A percentile compares a stretch with the other conserved stretches of the same genome.
phyloP scores from a whole-genome alignment of 768 basidiomycete species.

The Auricularia cornea region DNA sequence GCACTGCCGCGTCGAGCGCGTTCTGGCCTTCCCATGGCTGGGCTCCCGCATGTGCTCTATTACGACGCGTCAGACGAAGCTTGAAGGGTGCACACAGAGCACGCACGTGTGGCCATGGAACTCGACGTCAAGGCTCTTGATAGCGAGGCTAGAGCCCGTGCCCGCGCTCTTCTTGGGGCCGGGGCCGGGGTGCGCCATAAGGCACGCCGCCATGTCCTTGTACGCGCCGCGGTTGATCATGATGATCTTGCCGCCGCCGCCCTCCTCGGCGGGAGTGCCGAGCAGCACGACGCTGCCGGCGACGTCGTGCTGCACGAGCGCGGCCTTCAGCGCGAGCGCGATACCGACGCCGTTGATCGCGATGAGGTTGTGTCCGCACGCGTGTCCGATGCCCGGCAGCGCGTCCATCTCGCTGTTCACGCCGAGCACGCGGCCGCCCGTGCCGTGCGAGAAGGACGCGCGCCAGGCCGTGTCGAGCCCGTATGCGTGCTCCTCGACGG shows the following conservation, averaged over 20 bases:
- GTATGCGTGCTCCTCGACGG: slow-evolving; percentile 50
- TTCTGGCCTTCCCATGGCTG: slow-evolving; percentile 83
- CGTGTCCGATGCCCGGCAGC: slow-evolving; percentile 29
- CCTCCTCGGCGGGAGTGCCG: slow-evolving; percentile 84
- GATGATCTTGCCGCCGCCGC: slow-evolving; percentile 61
- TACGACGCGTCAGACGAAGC: no score
- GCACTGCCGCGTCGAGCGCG: slow-evolving; percentile 78
- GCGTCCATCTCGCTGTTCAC: slow-evolving; percentile 80
- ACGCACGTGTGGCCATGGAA: slow-evolving; percentile 66
- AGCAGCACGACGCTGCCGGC: slow-evolving; percentile 62
- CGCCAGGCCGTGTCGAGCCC: slow-evolving; percentile 65
- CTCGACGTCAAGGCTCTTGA: slow-evolving; percentile 52
- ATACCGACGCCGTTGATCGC: slow-evolving; percentile 68
- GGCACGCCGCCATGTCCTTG: slow-evolving; percentile 64
- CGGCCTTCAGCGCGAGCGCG: slow-evolving; percentile 58
- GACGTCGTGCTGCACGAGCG: slow-evolving; percentile 52
- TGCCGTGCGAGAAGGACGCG: slow-evolving; percentile 55
- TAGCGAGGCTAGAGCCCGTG: slow-evolving; percentile 54
- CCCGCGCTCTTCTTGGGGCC: slow-evolving; percentile 64
- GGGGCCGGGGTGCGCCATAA: slow-evolving; percentile 77
- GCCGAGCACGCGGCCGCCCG: slow-evolving; percentile 62
- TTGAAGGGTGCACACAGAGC: background rate
- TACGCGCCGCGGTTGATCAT: slow-evolving; percentile 69
- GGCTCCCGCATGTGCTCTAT: slow-evolving; percentile 66
- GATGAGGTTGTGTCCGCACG: slow-evolving; percentile 77